These are phyloP conservation scores for Malassezia pachydermatis DNA, from an alignment of 1,284 basidiomycete species.

Conservation along the genomic window DNA sequence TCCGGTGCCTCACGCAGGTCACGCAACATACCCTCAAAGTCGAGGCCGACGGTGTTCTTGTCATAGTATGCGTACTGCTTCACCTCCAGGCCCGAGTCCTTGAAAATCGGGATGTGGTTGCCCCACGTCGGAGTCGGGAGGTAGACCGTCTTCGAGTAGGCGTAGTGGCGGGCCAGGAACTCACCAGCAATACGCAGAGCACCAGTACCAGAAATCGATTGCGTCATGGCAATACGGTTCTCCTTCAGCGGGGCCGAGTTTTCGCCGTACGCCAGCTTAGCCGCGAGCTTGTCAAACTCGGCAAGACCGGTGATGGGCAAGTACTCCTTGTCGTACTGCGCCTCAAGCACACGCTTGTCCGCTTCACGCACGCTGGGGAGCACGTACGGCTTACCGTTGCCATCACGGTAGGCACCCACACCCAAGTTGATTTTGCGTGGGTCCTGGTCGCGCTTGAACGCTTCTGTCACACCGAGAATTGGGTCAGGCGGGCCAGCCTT, in stretches of 20 bases:
- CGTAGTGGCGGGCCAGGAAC: constrained; percentile 77
- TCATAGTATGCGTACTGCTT: constrained; percentile 62
- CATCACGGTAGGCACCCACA: constrained; percentile 50
- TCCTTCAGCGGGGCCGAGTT: constrained; percentile 59
- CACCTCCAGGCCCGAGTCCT: constrained; percentile 86
- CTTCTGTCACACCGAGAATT: constrained; percentile 89
- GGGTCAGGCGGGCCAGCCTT: constrained; percentile 81
- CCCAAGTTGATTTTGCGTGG: constrained; percentile 83
- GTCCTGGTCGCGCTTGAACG: constrained; percentile 66
- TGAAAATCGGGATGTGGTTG: constrained; percentile 67
- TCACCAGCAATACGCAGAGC: constrained; percentile 91
- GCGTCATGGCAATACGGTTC: constrained; percentile 67
- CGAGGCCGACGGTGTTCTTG: constrained; percentile 48
- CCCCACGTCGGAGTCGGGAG: constrained; percentile 93
- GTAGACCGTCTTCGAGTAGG: constrained; percentile 78
- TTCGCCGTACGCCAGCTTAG: constrained; percentile 82
- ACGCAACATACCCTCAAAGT: constrained; percentile 46
- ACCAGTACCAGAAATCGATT: constrained; percentile 96
- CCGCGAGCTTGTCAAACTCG: constrained; percentile 78
- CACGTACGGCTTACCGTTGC: constrained; percentile 50
- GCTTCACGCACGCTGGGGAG: constrained; percentile 63
- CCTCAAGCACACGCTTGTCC: constrained; percentile 62
- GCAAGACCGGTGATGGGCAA: constrained; percentile 86
- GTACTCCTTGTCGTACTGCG: constrained; percentile 89
- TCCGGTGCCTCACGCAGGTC: constrained; percentile 50